A percentile compares a stretch with the other conserved stretches of the same genome.
phyloP scores from a whole-genome alignment of 768 basidiomycete species.

The Psilocybe tampanensis region DNA sequence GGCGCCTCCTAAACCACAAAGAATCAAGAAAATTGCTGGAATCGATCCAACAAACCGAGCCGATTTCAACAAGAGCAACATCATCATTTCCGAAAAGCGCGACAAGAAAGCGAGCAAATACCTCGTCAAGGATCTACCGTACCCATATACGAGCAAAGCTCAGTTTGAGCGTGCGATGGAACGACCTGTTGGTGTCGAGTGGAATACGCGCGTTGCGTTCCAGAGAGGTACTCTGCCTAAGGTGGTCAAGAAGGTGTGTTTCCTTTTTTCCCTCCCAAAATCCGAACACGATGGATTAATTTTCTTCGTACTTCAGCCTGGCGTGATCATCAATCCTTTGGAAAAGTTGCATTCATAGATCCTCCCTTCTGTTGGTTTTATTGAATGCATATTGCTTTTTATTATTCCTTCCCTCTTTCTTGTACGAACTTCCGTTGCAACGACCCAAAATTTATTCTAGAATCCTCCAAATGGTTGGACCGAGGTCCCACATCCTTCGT shows the following conservation, averaged over 20 bases:
- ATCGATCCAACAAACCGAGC: too few relatives aligned
- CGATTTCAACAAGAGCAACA: too few relatives aligned
- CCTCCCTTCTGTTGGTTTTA: not conserved
- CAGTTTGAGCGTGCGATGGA: slow-evolving; percentile 90
- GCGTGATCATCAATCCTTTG: slow-evolving; percentile 69
- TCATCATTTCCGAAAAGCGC: too few relatives aligned
- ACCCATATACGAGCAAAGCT: slow-evolving; percentile 90
- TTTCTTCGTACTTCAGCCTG: slow-evolving; percentile 49
- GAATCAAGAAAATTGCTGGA: too few relatives aligned
- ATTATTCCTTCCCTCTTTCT: not conserved
- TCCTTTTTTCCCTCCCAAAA: not conserved
- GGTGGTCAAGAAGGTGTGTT: slow-evolving; percentile 80
- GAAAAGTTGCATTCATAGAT: slow-evolving; percentile 39
- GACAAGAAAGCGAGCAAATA: too few relatives aligned
- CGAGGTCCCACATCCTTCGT: too few relatives aligned
- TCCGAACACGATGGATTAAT: slow-evolving; percentile 10
- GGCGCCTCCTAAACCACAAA: too few relatives aligned
- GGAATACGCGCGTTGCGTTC: slow-evolving; percentile 89
- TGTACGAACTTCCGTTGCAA: not conserved
- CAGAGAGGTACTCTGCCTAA: slow-evolving; percentile 83
- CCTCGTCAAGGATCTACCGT: slow-evolving; percentile 92
- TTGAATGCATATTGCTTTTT: not conserved
- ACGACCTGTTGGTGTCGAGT: slow-evolving; percentile 84
- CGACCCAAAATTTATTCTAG: too few relatives aligned
- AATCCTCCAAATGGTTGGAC: too few relatives aligned